Conservation (phyloP, 2,329 filamentous ascomycete genomes). For the Ustulina deusta region DNA sequence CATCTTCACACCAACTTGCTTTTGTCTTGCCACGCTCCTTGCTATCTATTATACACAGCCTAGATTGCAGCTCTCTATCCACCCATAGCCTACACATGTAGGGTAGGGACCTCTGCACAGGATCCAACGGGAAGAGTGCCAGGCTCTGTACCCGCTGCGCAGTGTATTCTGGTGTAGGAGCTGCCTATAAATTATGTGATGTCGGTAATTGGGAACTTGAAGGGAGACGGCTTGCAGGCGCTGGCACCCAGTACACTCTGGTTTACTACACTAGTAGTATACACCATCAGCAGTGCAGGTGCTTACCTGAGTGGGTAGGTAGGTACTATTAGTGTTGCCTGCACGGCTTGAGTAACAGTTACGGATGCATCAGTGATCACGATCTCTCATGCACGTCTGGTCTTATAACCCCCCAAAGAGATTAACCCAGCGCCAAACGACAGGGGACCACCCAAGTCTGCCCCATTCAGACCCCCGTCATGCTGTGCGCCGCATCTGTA, state of each 20-base stretch:
- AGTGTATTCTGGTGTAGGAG: background rate
- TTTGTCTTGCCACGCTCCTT: constrained; percentile 2
- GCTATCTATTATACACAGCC: no score
- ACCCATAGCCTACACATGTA: no score
- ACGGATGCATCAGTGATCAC: constrained; percentile 43
- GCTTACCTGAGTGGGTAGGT: no score
- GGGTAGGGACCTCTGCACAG: no score
- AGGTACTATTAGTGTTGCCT: background rate
- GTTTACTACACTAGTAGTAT: no score
- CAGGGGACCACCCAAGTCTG: constrained; percentile 30
- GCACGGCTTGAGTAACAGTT: background rate
- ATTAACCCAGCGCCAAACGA: constrained; percentile 37
- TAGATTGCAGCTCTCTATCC: background rate
- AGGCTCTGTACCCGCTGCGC: background rate
- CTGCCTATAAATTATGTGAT: background rate
- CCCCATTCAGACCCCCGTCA: constrained; percentile 19
- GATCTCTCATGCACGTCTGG: constrained; percentile 44
- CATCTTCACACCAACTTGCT: constrained; percentile 10
- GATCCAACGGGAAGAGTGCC: background rate
- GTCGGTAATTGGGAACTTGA: constrained; percentile 6
- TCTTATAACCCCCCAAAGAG: constrained; percentile 41
- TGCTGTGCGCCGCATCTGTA: constrained; percentile 3
- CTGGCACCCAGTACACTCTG: background rate
- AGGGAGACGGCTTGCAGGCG: background rate
- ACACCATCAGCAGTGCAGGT: background rate